Evolutionary conservation across 106 monocot genomes (phyloP).

Genomic region (Dactylorhiza incarnata): DNA sequence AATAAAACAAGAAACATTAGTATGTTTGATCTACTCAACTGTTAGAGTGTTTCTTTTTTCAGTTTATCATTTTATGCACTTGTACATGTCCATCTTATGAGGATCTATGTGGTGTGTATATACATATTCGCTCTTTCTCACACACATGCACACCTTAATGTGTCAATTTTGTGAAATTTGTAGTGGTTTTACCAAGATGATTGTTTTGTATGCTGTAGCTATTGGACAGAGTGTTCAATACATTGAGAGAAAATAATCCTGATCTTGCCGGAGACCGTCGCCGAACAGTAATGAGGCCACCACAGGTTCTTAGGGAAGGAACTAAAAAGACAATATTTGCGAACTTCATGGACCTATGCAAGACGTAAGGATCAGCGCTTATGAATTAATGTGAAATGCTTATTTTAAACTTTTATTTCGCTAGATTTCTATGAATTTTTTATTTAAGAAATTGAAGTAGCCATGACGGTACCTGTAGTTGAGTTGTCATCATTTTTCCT

Average conservation of each 20-base stretch:
- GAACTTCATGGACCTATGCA: slow-evolving; percentile 93
- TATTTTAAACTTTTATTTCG: not conserved
- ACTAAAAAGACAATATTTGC: slow-evolving; percentile 95
- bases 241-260: slow-evolving; percentile 83
- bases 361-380: slow-evolving; percentile 31
- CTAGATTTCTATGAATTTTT: not conserved
- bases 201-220: slow-evolving; percentile 31
- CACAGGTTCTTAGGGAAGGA: slow-evolving; percentile 93
- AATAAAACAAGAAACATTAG: not conserved
- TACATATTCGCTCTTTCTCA: not conserved
- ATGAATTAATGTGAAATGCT: not conserved
- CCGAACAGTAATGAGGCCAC: slow-evolving; percentile 90
- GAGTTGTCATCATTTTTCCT: not conserved
- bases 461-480: not conserved
- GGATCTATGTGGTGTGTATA: not conserved
- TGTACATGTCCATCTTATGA: not conserved
- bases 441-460: not conserved
- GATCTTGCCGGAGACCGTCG: slow-evolving; percentile 89
- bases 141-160: not conserved
- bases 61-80: not conserved
- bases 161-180: not conserved
- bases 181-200: not conserved
- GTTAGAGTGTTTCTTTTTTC: not conserved
- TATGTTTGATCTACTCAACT: not conserved
- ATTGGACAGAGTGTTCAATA: slow-evolving; percentile 89